Conservation (phyloP, 2,329 filamentous ascomycete genomes). For the Colletotrichum shisoi region DNA sequence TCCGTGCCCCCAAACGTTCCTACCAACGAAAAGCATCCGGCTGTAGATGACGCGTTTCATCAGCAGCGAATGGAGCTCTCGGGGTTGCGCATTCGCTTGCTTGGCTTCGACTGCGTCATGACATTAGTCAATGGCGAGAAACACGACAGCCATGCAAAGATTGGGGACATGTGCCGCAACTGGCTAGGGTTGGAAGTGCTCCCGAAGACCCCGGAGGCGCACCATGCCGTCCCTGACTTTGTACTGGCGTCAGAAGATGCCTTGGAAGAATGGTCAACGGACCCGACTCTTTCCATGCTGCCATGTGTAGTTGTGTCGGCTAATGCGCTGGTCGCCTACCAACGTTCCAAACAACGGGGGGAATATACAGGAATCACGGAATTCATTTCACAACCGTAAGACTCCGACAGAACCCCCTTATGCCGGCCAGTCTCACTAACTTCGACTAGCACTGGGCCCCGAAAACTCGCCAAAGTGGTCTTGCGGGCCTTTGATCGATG, state of each 20-base stretch:
- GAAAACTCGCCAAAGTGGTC: conserved; percentile 49
- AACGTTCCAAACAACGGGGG: conserved; percentile 37
- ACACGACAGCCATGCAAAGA: background rate
- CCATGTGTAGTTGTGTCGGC: conserved; percentile 46
- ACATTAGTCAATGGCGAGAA: background rate
- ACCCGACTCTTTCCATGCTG: background rate
- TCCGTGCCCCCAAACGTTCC: background rate
- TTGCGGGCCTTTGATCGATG: background rate
- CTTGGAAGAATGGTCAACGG: background rate
- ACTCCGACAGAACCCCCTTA: no score
- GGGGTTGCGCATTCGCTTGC: conserved; percentile 5
- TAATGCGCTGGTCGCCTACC: conserved; percentile 44
- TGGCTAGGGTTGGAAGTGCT: background rate
- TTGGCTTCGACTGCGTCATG: background rate
- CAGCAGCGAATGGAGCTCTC: conserved; percentile 25
- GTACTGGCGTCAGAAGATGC: background rate
- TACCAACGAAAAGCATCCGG: background rate
- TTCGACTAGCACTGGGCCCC: conserved; percentile 45
- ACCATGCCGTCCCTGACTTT: background rate
- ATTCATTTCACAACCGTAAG: conserved; percentile 50
- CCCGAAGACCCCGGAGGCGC: background rate
- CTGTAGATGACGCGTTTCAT: conserved; percentile 35
- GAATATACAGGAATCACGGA: conserved; percentile 43
- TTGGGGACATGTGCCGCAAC: conserved; percentile 37
- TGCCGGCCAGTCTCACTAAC: background rate